Percentiles rank a stretch among this genome's conserved stretches.
These are phyloP conservation scores for Lycium barbarum DNA, from an alignment of 257 asterid genomes.

Conservation along the genomic window DNA sequence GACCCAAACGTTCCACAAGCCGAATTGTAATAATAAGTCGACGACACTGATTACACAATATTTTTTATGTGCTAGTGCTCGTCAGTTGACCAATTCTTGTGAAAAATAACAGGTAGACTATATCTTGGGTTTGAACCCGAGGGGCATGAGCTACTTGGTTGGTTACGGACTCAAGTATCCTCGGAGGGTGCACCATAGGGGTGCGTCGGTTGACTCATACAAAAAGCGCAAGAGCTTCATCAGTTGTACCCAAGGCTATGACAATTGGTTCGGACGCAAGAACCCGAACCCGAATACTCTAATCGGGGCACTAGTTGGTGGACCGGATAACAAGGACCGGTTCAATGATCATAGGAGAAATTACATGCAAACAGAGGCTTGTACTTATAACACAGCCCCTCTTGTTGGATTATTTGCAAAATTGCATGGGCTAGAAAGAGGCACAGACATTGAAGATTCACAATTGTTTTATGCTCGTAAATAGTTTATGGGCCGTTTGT, in stretches of 20 bases:
- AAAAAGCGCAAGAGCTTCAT: constrained; percentile 57
- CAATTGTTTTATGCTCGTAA: neutral
- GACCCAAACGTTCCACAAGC: neutral
- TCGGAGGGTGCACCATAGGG: constrained; percentile 78
- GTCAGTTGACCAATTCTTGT: neutral
- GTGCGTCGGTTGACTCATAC: constrained; percentile 71
- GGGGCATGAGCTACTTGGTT: constrained; percentile 74
- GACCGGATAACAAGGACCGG: constrained; percentile 66
- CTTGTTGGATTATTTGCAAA: constrained; percentile 78
- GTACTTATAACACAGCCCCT: constrained; percentile 85
- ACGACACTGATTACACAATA: neutral
- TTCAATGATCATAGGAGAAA: constrained; percentile 69
- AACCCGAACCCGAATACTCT: constrained; percentile 68
- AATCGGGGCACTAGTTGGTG: constrained; percentile 81
- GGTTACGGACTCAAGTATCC: constrained; percentile 73
- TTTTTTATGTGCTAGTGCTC: too few relatives aligned
- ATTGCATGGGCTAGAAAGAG: constrained; percentile 36
- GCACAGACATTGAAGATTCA: constrained; percentile 9
- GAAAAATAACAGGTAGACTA: constrained; percentile 66
- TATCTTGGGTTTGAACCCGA: constrained; percentile 79
- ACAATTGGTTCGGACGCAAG: constrained; percentile 60
- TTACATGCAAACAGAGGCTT: constrained; percentile 88
- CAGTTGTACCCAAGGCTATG: constrained; percentile 90
- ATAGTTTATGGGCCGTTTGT: neutral
- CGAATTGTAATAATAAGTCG: neutral